These are phyloP conservation scores for Candida peoriensis DNA, from an alignment of 805 yeast genomes.

Conservation along the genomic window DNA sequence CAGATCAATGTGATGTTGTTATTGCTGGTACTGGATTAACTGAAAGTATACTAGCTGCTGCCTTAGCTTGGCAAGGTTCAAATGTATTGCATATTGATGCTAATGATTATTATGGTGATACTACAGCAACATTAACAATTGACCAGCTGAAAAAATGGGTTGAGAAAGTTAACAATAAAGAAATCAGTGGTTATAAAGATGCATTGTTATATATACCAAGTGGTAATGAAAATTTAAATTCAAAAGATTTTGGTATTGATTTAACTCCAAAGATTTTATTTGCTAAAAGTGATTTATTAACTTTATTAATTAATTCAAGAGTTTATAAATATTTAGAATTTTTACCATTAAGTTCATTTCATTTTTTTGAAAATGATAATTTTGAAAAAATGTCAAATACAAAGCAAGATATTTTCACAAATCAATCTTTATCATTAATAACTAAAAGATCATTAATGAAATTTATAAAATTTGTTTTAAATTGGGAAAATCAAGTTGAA, in stretches of 20 bases:
- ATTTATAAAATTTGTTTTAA: constrained; percentile 80
- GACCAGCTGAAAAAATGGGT: constrained; percentile 88
- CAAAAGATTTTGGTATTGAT: constrained; percentile 83
- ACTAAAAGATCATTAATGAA: constrained; percentile 86
- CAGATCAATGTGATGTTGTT: constrained; percentile 80
- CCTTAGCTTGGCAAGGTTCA: constrained; percentile 98
- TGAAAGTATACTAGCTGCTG: constrained; percentile 86
- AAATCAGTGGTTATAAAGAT: constrained; percentile 43
- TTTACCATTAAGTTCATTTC: constrained; percentile 82
- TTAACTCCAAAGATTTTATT: constrained; percentile 82
- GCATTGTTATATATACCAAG: constrained; percentile 80
- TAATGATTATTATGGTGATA: constrained; percentile 84
- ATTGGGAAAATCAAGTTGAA: constrained; percentile 56
- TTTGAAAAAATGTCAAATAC: constrained; percentile 84
- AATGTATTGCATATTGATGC: constrained; percentile 85
- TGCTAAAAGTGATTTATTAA: constrained; percentile 83
- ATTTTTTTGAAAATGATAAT: constrained; percentile 88
- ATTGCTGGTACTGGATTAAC: constrained; percentile 91
- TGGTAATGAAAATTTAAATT: constrained; percentile 33
- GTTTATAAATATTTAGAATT: constrained; percentile 91
- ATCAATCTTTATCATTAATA: constrained; percentile 66
- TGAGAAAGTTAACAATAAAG: constrained; percentile 48
- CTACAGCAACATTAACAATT: constrained; percentile 76
- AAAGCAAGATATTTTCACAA: constrained; percentile 90
- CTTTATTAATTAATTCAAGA: constrained; percentile 73